These are phyloP conservation scores for Nakazawaea anatomiae DNA, from an alignment of 805 yeast genomes.

Conservation along the genomic window DNA sequence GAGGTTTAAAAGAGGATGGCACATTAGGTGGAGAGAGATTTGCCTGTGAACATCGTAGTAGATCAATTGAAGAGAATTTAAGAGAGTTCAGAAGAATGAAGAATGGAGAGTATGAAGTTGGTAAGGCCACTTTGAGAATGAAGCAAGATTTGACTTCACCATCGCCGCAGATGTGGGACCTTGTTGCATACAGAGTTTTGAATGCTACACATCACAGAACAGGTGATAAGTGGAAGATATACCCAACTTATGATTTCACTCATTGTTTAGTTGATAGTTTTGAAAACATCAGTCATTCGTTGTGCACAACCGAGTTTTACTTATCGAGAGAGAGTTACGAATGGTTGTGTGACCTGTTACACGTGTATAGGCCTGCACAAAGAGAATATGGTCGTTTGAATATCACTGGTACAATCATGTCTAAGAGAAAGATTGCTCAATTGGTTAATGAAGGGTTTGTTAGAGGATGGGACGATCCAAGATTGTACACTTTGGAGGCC, in stretches of 20 bases:
- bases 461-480: conserved; percentile 98
- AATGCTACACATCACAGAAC: conserved; percentile 94
- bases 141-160: conserved; percentile 87
- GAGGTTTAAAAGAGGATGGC: conserved; percentile 91
- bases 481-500: conserved; percentile 91
- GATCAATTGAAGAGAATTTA: conserved; percentile 69
- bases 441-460: conserved; percentile 77
- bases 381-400: conserved; percentile 97
- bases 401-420: conserved; percentile 88
- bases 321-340: conserved; percentile 93
- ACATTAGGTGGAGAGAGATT: conserved; percentile 89
- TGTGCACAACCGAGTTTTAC: conserved; percentile 94
- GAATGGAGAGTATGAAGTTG: conserved; percentile 82
- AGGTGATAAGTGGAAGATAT: conserved; percentile 95
- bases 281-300: conserved; percentile 92
- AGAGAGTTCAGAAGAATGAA: conserved; percentile 84
- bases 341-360: conserved; percentile 95
- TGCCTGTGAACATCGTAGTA: conserved; percentile 72
- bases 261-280: conserved; percentile 98
- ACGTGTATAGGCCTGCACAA: conserved; percentile 97
- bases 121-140: conserved; percentile 95
- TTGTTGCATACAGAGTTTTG: conserved; percentile 92
- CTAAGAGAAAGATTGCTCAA: conserved; percentile 93
- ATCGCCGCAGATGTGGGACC: conserved; percentile 99
- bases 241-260: conserved; percentile 98